Evolutionary conservation across 2,329 filamentous ascomycete genomes (phyloP).

Genomic region (Colletotrichum karsti): DNA sequence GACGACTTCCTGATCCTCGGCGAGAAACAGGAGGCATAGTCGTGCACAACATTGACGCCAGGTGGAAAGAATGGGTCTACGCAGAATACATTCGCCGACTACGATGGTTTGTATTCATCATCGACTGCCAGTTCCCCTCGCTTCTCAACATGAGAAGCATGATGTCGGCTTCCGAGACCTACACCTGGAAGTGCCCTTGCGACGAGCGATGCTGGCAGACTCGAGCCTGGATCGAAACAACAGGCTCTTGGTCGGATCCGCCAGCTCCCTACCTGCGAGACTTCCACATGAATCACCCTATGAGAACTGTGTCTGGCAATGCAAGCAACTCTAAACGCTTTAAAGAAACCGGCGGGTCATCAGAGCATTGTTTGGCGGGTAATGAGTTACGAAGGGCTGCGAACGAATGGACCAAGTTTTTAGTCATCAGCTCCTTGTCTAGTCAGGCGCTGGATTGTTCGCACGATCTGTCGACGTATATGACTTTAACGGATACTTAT

Average conservation of each 20-base stretch:
- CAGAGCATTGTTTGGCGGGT: no score
- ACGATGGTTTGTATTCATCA: slow-evolving; percentile 16
- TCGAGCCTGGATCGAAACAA: no score
- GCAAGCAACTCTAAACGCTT: no score
- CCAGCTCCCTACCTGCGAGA: no score
- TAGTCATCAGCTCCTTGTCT: background rate
- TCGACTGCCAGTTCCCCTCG: slow-evolving; percentile 9
- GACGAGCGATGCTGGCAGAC: background rate
- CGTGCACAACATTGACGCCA: background rate
- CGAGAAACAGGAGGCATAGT: no score
- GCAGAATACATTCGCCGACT: background rate
- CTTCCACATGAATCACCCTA: no score
- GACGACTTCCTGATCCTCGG: background rate
- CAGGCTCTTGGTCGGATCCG: no score
- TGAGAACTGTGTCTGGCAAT: no score
- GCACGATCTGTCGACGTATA: background rate
- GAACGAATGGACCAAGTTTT: background rate
- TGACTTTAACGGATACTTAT: background rate
- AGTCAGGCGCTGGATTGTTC: slow-evolving; percentile 8
- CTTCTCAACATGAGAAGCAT: slow-evolving; percentile 8
- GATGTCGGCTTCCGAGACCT: background rate
- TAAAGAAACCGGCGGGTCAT: no score
- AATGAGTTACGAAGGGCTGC: background rate
- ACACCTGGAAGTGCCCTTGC: slow-evolving; percentile 5
- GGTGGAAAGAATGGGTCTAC: background rate